These are phyloP conservation scores for Massarina eburnea DNA, from an alignment of 2,329 filamentous ascomycete genomes.

Conservation along the genomic window DNA sequence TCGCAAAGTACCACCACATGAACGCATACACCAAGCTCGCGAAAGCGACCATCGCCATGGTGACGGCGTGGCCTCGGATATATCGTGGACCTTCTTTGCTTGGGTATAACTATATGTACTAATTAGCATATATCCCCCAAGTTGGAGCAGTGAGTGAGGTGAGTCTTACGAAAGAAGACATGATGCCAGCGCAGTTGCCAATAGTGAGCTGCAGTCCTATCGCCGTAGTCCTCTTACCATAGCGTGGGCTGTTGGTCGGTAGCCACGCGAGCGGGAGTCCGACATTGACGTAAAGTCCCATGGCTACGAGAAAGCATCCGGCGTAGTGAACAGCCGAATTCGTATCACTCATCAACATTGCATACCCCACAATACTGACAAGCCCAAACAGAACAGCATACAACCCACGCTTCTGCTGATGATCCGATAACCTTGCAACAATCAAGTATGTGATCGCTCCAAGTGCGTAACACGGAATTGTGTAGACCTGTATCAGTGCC, in stretches of 20 bases:
- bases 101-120: conserved; percentile 46
- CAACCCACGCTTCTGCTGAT: conserved; percentile 64
- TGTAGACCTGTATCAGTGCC: conserved; percentile 72
- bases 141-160: not conserved
- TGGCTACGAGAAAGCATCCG: conserved; percentile 74
- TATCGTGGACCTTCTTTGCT: conserved; percentile 49
- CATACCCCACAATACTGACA: conserved; percentile 69
- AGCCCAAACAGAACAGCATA: conserved; percentile 64
- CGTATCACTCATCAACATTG: conserved; percentile 63
- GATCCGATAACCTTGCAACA: conserved; percentile 68
- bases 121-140: not conserved
- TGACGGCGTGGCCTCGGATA: conserved; percentile 55
- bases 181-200: conserved; percentile 71
- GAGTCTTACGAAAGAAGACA: conserved; percentile 66
- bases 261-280: conserved; percentile 61
- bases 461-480: conserved; percentile 75
- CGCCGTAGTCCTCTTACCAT: conserved; percentile 73
- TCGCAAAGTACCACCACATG: conserved; percentile 43
- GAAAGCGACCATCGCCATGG: conserved; percentile 53
- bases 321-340: conserved; percentile 69
- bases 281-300: conserved; percentile 67
- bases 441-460: conserved; percentile 70
- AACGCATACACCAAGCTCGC: conserved; percentile 40
- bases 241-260: conserved; percentile 70
- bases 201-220: conserved; percentile 71